Percentiles rank a stretch among this genome's conserved stretches.
Evolutionary conservation across 1,139 yeast species (phyloP).

Genomic region (Magnusiomyces paraingens): DNA sequence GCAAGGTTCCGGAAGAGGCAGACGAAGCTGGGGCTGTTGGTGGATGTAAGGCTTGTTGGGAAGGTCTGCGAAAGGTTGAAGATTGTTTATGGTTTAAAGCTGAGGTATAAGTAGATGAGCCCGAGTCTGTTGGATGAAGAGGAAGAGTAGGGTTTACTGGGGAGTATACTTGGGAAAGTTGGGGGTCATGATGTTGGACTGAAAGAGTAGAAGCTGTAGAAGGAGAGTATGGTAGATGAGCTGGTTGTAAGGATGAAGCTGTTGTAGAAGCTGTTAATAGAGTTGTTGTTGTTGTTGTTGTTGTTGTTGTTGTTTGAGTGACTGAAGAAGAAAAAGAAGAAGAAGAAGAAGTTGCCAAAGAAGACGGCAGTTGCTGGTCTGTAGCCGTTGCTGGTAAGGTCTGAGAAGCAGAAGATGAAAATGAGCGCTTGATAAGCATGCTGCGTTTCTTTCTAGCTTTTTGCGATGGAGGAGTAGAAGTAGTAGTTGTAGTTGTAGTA

Average conservation of each 20-base stretch:
- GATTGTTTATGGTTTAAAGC: too few relatives aligned
- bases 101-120: too few relatives aligned
- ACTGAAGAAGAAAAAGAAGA: slow-evolving; percentile 15
- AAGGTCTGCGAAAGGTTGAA: too few relatives aligned
- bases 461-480: background rate
- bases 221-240: too few relatives aligned
- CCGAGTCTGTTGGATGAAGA: too few relatives aligned
- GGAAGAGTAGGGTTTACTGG: too few relatives aligned
- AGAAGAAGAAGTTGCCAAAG: slow-evolving; percentile 2
- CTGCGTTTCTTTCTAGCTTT: background rate
- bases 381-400: slow-evolving; percentile 1
- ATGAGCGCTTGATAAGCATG: background rate
- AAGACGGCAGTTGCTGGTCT: slow-evolving; percentile 1
- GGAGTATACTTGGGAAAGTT: too few relatives aligned
- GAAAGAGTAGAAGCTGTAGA: too few relatives aligned
- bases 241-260: background rate
- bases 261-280: background rate
- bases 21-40: too few relatives aligned
- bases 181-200: too few relatives aligned
- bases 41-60: too few relatives aligned
- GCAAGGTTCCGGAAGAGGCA: background rate
- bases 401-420: slow-evolving; percentile 1
- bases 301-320: background rate
- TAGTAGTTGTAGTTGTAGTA: background rate
- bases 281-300: background rate